These are phyloP conservation scores for Eimeria zaria DNA, from an alignment of 169 alveolate species.

Conservation along the genomic window DNA sequence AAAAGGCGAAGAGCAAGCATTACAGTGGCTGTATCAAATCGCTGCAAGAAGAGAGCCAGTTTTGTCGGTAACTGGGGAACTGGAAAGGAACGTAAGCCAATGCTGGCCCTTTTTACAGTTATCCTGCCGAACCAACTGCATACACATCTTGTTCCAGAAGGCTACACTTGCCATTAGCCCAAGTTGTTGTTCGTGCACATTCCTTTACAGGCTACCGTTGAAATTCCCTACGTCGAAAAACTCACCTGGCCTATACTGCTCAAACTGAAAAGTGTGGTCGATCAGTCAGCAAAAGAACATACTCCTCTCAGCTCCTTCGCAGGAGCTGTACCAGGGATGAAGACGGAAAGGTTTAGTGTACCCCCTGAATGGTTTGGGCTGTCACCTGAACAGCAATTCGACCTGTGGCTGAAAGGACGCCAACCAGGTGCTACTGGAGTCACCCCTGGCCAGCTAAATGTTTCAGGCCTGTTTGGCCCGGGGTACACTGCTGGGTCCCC, in stretches of 20 bases:
- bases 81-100: slow-evolving; percentile 50
- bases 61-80: slow-evolving; percentile 56
- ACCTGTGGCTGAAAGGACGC: slow-evolving; percentile 30
- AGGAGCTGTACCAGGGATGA: slow-evolving; percentile 30
- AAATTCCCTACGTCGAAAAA: slow-evolving; percentile 9
- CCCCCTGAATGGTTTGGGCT: slow-evolving; percentile 48
- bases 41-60: slow-evolving; percentile 58
- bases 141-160: background rate
- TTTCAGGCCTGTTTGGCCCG: slow-evolving; percentile 50
- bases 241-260: slow-evolving; percentile 45
- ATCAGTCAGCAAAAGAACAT: slow-evolving; percentile 39
- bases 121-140: background rate
- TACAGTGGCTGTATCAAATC: slow-evolving; percentile 35
- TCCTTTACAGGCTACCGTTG: slow-evolving; percentile 26
- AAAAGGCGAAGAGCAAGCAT: slow-evolving; percentile 47
- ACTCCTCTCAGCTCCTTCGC: slow-evolving; percentile 29
- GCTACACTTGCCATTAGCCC: background rate
- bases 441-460: slow-evolving; percentile 42
- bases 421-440: slow-evolving; percentile 57
- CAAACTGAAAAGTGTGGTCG: slow-evolving; percentile 28
- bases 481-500: slow-evolving; percentile 37
- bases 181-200: background rate
- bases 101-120: background rate
- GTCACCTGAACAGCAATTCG: slow-evolving; percentile 59
- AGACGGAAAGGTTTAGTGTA: slow-evolving; percentile 53